Evolutionary conservation across 345 rosid genomes (phyloP).

Genomic region (Aegle marmelos): DNA sequence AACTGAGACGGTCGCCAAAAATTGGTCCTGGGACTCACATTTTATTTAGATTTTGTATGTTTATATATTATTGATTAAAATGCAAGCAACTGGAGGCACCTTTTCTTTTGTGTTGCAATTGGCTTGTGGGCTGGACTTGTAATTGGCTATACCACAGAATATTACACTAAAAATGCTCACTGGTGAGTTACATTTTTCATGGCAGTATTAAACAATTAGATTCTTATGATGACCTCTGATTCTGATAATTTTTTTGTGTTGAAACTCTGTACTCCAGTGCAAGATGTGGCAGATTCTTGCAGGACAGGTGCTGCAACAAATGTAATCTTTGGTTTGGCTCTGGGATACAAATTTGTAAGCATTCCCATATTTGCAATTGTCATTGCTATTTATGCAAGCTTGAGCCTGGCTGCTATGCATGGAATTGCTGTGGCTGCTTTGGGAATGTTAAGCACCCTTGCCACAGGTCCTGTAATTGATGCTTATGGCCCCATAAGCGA

Average conservation of each 20-base stretch:
- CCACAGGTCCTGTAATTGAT: constrained; percentile 62
- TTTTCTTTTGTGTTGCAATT: constrained; percentile 59
- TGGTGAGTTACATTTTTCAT: constrained; percentile 32
- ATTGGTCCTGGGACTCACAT: constrained; percentile 32
- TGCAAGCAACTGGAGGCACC: constrained; percentile 38
- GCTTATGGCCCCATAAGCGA: constrained; percentile 76
- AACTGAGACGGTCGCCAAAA: constrained; percentile 47
- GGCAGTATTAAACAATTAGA: not conserved
- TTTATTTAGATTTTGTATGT: not conserved
- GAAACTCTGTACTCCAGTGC: constrained; percentile 48
- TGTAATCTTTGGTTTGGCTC: constrained; percentile 65
- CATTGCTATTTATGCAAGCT: constrained; percentile 53
- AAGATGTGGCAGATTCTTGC: constrained; percentile 72
- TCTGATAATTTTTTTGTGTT: not conserved
- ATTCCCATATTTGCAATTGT: constrained; percentile 67
- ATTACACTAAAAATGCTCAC: constrained; percentile 68
- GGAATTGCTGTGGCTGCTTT: constrained; percentile 66
- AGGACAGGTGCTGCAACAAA: constrained; percentile 68
- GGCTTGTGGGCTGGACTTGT: constrained; percentile 76
- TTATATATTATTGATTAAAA: constrained; percentile 6
- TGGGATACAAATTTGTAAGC: constrained; percentile 69
- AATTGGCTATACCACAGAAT: constrained; percentile 60
- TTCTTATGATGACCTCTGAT: not conserved
- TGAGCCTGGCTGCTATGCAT: constrained; percentile 74
- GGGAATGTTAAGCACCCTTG: constrained; percentile 72